Conservation (phyloP, 257 asterid species). For the Oldenlandia corymbosa region DNA sequence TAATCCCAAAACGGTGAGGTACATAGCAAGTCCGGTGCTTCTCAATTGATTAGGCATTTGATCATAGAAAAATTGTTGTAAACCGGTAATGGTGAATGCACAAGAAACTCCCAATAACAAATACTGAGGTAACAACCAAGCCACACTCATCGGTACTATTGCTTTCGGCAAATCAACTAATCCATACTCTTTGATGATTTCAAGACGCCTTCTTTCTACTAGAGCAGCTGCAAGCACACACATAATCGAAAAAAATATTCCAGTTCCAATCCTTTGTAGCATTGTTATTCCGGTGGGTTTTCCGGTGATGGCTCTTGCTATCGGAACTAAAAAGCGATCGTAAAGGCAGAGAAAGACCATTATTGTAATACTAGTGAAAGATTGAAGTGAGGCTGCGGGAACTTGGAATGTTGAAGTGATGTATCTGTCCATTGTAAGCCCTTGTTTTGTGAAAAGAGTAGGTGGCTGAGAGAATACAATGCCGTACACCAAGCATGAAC, state of each 20-base stretch:
- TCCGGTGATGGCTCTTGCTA: neutral
- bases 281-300: neutral
- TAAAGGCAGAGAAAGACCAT: neutral
- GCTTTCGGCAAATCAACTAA: neutral
- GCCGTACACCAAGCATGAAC: too few relatives aligned
- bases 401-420: too few relatives aligned
- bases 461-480: too few relatives aligned
- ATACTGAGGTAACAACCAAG: neutral
- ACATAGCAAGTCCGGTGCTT: conserved; percentile 7
- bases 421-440: neutral
- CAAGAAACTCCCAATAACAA: neutral
- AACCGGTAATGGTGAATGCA: conserved; percentile 10
- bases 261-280: neutral
- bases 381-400: neutral
- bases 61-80: conserved; percentile 13
- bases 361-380: neutral
- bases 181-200: too few relatives aligned
- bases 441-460: neutral
- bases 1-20: conserved; percentile 8
- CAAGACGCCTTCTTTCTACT: neutral
- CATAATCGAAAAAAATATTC: neutral
- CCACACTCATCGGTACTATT: conserved; percentile 4
- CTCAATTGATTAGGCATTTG: conserved; percentile 5
- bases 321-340: neutral
- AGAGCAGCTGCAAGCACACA: neutral